Evolutionary conservation across 768 basidiomycete species (phyloP).

Genomic region (Vararia minispora): DNA sequence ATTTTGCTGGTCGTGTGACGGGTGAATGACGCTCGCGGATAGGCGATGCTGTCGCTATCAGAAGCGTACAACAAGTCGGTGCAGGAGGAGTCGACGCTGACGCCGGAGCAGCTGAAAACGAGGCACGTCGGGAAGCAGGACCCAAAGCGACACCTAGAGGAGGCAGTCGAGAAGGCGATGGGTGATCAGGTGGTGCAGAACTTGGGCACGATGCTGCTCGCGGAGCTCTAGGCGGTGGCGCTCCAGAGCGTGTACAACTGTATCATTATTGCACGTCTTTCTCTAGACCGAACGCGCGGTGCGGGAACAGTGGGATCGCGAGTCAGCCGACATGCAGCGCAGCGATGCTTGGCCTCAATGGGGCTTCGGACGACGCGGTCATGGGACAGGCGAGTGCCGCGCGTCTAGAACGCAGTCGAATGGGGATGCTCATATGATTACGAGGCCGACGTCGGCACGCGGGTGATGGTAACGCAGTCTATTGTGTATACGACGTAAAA

Average conservation of each 20-base stretch:
- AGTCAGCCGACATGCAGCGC: no score
- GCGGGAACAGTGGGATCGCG: no score
- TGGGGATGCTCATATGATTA: no score
- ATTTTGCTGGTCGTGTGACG: conserved; percentile 14
- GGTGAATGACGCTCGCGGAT: conserved; percentile 5
- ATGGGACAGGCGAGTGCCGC: no score
- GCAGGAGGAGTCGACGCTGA: conserved; percentile 94
- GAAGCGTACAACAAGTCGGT: conserved; percentile 96
- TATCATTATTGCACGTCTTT: no score
- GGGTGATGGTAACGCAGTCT: no score
- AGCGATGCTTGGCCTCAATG: no score
- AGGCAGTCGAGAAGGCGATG: conserved; percentile 97
- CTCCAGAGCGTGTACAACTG: no score
- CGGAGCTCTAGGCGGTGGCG: conserved; percentile 76
- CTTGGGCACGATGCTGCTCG: conserved; percentile 87
- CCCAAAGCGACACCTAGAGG: conserved; percentile 95
- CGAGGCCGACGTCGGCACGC: no score
- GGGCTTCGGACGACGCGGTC: no score
- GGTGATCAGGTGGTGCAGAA: conserved; percentile 95
- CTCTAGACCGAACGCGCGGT: no score
- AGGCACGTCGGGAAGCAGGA: conserved; percentile 97
- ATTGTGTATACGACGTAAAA: not conserved
- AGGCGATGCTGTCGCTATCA: conserved; percentile 91
- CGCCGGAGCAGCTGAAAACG: conserved; percentile 88
- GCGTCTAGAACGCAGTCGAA: no score